Percentiles rank a stretch among this genome's conserved stretches.
These are phyloP conservation scores for Rhodotorula sp. DNA, from an alignment of 1,284 basidiomycete species.

Conservation along the genomic window DNA sequence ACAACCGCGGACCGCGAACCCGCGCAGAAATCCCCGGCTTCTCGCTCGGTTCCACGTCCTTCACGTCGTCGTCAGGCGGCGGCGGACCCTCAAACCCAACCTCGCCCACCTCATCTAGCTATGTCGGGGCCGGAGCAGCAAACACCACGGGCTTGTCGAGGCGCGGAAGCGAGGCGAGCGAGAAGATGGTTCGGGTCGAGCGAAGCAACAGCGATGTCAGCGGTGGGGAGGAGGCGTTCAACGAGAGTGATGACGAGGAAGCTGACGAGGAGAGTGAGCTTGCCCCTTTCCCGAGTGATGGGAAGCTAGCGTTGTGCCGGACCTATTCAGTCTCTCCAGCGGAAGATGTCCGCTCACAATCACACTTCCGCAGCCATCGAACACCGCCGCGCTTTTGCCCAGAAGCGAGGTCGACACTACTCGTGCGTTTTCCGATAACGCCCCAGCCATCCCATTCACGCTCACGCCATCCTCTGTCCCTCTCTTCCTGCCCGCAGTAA, in stretches of 20 bases:
- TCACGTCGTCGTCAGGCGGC: slow-evolving; percentile 1
- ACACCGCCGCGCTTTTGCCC: slow-evolving; percentile 35
- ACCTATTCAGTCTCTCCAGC: too few species aligned
- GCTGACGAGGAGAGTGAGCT: slow-evolving; percentile 42
- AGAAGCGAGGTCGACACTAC: slow-evolving; percentile 37
- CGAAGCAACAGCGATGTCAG: slow-evolving; percentile 15
- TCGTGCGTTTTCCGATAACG: slow-evolving; percentile 16
- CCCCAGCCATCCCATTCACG: too few species aligned
- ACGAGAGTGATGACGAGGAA: slow-evolving; percentile 31
- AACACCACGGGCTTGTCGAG: not conserved
- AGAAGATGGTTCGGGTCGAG: slow-evolving; percentile 44
- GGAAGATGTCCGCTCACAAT: not conserved
- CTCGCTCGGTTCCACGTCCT: slow-evolving; percentile 38
- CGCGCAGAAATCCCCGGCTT: slow-evolving; percentile 44
- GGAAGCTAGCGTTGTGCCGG: not conserved
- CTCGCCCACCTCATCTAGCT: not conserved
- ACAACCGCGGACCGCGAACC: not conserved
- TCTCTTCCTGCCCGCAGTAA: not conserved
- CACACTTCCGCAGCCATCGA: slow-evolving; percentile 20
- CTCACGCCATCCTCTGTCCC: not conserved
- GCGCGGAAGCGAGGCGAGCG: slow-evolving; percentile 38
- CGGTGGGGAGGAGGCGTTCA: slow-evolving; percentile 10
- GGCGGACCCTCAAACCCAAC: not conserved
- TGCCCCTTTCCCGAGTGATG: not conserved
- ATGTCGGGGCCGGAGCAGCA: not conserved